Evolutionary conservation across 1,139 yeast species (phyloP).

Genomic region (Diutina sp.): DNA sequence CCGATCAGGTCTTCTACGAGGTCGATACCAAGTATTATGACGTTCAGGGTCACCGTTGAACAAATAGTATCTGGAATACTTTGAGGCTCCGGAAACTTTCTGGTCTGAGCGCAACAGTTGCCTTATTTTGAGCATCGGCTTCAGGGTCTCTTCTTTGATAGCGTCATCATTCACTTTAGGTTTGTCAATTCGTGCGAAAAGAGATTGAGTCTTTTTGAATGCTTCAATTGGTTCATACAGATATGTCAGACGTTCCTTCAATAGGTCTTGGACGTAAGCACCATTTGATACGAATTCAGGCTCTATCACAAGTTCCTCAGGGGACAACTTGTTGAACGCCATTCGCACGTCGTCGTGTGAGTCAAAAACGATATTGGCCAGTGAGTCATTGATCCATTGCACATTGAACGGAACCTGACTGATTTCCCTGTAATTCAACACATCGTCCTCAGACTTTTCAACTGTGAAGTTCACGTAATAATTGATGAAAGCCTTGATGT

Average conservation of each 20-base stretch:
- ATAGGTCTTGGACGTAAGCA: slow-evolving; percentile 13
- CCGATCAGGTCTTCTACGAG: neutral
- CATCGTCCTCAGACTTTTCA: slow-evolving; percentile 5
- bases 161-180: slow-evolving; percentile 11
- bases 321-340: slow-evolving; percentile 22
- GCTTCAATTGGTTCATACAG: slow-evolving; percentile 24
- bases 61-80: slow-evolving; percentile 53
- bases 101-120: slow-evolving; percentile 42
- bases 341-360: slow-evolving; percentile 27
- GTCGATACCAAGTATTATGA: neutral
- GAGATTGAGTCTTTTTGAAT: slow-evolving; percentile 20
- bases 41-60: slow-evolving; percentile 62
- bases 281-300: slow-evolving; percentile 7
- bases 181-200: slow-evolving; percentile 8
- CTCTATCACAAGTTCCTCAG: slow-evolving; percentile 1
- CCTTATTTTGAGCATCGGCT: slow-evolving; percentile 29
- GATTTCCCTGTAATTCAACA: slow-evolving; percentile 6
- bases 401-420: slow-evolving; percentile 21
- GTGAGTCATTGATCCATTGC: slow-evolving; percentile 62
- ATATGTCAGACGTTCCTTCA: slow-evolving; percentile 24
- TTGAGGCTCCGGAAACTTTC: slow-evolving; percentile 46
- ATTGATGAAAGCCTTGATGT: slow-evolving; percentile 44
- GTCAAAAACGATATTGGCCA: slow-evolving; percentile 41
- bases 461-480: slow-evolving; percentile 27
- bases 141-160: slow-evolving; percentile 33